phyloP scores from a whole-genome alignment of 2,329 filamentous ascomycete genomes.

The Trichoderma lentiforme region DNA sequence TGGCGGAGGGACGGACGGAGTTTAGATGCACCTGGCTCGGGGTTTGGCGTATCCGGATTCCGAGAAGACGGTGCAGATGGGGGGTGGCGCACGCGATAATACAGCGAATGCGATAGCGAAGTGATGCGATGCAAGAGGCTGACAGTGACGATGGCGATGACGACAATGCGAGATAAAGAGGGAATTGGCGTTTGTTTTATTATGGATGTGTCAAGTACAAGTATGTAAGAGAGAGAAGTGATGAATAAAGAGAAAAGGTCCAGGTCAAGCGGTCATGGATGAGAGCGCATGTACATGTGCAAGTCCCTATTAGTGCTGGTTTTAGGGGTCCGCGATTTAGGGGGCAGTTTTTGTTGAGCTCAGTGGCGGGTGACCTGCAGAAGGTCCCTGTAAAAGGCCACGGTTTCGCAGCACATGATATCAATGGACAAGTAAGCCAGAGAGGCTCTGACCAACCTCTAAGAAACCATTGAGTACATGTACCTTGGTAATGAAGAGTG shows the following conservation, averaged over 20 bases:
- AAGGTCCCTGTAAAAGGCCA: background rate
- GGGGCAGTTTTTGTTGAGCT: slow-evolving; percentile 11
- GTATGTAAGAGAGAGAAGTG: background rate
- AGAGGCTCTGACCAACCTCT: background rate
- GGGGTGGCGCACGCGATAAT: background rate
- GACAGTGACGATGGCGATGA: background rate
- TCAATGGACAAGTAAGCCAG: background rate
- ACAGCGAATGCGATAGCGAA: background rate
- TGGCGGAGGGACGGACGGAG: slow-evolving; percentile 13
- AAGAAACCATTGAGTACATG: too few relatives aligned
- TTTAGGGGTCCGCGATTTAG: background rate
- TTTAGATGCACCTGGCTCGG: slow-evolving; percentile 1
- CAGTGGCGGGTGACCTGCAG: slow-evolving; percentile 2
- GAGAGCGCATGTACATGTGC: slow-evolving; percentile 6
- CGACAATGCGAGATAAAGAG: background rate
- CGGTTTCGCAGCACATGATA: background rate
- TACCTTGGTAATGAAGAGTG: background rate
- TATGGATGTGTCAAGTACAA: background rate
- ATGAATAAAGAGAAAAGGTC: background rate
- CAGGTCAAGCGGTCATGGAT: background rate
- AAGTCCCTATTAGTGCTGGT: background rate
- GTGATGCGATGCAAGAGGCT: background rate
- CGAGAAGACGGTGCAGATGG: background rate
- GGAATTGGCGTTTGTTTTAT: background rate
- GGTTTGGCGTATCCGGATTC: slow-evolving; percentile 12